Percentiles rank a stretch among this genome's conserved stretches.
These are phyloP conservation scores for Cercospora canescens DNA, from an alignment of 2,329 filamentous ascomycete genomes.

Conservation along the genomic window DNA sequence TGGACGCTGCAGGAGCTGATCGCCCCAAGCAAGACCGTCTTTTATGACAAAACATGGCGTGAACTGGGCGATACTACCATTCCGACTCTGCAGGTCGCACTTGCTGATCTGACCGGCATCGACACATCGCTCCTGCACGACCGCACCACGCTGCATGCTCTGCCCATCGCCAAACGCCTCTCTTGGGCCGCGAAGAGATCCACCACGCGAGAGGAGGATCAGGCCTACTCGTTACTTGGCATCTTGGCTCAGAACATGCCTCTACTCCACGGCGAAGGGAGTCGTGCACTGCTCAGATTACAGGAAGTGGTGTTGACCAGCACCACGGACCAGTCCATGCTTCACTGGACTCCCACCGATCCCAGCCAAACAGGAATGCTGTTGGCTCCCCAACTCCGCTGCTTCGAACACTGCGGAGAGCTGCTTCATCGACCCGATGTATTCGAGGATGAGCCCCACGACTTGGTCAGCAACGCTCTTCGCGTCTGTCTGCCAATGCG, in stretches of 20 bases:
- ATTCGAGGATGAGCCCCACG: slow-evolving; percentile 1
- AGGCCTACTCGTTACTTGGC: slow-evolving; percentile 26
- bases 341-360: slow-evolving; percentile 14
- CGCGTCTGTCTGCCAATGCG: slow-evolving; percentile 2
- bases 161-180: slow-evolving; percentile 15
- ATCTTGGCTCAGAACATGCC: slow-evolving; percentile 25
- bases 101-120: slow-evolving; percentile 6
- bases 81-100: background rate
- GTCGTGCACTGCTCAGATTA: slow-evolving; percentile 20
- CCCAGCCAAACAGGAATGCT: background rate
- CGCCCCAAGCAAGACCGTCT: slow-evolving; percentile 19
- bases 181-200: slow-evolving; percentile 20
- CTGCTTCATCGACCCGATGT: slow-evolving; percentile 1
- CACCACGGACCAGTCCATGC: slow-evolving; percentile 24
- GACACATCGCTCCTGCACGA: slow-evolving; percentile 1
- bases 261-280: slow-evolving; percentile 23
- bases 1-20: slow-evolving; percentile 31
- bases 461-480: background rate
- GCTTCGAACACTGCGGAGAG: background rate
- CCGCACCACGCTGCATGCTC: background rate
- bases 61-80: background rate
- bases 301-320: slow-evolving; percentile 23
- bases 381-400: background rate
- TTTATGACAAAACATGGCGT: slow-evolving; percentile 20
- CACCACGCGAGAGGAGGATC: slow-evolving; percentile 23